phyloP scores from a whole-genome alignment of 2,329 filamentous ascomycete genomes.

The Aureobasidium sp. region DNA sequence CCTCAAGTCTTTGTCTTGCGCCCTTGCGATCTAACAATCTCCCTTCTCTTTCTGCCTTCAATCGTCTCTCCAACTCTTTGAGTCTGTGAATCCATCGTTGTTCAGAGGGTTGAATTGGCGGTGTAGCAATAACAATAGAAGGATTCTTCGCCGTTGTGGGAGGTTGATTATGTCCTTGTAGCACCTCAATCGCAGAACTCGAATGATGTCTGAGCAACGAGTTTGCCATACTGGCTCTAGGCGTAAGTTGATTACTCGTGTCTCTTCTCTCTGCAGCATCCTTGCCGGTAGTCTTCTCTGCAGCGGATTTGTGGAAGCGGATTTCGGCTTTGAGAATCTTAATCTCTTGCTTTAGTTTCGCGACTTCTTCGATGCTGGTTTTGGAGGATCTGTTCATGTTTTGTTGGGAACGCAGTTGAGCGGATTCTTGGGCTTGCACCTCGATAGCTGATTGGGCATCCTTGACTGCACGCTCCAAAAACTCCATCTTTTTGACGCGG shows the following conservation, averaged over 20 bases:
- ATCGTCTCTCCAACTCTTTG: conserved; percentile 75
- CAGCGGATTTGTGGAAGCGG: conserved; percentile 49
- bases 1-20: conserved; percentile 69
- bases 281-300: neutral
- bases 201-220: conserved; percentile 49
- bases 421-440: conserved; percentile 38
- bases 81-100: conserved; percentile 79
- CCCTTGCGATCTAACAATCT: conserved; percentile 75
- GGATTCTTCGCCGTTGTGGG: neutral
- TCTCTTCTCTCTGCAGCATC: neutral
- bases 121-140: conserved; percentile 27
- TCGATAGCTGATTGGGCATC: conserved; percentile 48
- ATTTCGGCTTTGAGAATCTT: conserved; percentile 53
- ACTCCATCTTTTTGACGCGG: conserved; percentile 76
- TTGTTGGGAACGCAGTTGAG: conserved; percentile 10
- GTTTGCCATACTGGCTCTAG: conserved; percentile 33
- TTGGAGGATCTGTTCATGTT: conserved; percentile 24
- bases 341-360: conserved; percentile 52
- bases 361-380: conserved; percentile 43
- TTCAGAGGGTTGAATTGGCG: conserved; percentile 44
- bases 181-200: conserved; percentile 40
- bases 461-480: conserved; percentile 70
- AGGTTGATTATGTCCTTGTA: conserved; percentile 11
- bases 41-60: conserved; percentile 85
- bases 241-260: conserved; percentile 19